These are phyloP conservation scores for Fonsecaea nubica DNA, from an alignment of 2,329 filamentous ascomycete genomes.

Conservation along the genomic window DNA sequence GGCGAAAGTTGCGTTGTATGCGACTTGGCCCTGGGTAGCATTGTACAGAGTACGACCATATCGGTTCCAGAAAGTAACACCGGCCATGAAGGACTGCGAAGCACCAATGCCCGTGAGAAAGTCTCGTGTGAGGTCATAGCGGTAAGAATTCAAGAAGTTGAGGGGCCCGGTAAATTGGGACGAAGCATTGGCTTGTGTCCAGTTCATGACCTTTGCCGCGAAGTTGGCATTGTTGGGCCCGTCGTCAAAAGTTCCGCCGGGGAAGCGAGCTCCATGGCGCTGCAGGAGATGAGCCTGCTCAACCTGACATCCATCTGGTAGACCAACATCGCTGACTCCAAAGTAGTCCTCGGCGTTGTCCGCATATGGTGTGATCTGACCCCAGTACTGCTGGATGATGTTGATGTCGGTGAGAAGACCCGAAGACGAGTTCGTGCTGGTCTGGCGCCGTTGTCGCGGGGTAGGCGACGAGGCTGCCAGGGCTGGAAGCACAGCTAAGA, in stretches of 20 bases:
- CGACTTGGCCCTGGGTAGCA: constrained; percentile 54
- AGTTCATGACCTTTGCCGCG: constrained; percentile 57
- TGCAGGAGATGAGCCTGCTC: constrained; percentile 62
- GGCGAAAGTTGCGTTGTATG: constrained; percentile 55
- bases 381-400: constrained; percentile 52
- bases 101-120: constrained; percentile 59
- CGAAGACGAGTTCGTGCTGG: constrained; percentile 17
- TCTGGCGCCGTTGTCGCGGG: constrained; percentile 25
- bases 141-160: constrained; percentile 60
- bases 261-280: constrained; percentile 62
- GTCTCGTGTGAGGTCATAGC: constrained; percentile 54
- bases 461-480: constrained; percentile 24
- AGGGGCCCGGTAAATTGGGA: constrained; percentile 56
- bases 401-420: constrained; percentile 44
- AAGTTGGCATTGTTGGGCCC: constrained; percentile 58
- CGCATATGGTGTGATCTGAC: constrained; percentile 56
- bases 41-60: constrained; percentile 63
- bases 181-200: constrained; percentile 47
- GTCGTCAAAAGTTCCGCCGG: constrained; percentile 56
- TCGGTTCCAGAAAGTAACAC: constrained; percentile 60
- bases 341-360: constrained; percentile 56
- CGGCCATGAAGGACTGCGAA: constrained; percentile 57
- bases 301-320: constrained; percentile 63
- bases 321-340: constrained; percentile 45
- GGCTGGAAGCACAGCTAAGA: constrained; percentile 20